Base-by-base conservation (phyloP, 768 basidiomycete genomes). In the Termitomyces sp. region DNA sequence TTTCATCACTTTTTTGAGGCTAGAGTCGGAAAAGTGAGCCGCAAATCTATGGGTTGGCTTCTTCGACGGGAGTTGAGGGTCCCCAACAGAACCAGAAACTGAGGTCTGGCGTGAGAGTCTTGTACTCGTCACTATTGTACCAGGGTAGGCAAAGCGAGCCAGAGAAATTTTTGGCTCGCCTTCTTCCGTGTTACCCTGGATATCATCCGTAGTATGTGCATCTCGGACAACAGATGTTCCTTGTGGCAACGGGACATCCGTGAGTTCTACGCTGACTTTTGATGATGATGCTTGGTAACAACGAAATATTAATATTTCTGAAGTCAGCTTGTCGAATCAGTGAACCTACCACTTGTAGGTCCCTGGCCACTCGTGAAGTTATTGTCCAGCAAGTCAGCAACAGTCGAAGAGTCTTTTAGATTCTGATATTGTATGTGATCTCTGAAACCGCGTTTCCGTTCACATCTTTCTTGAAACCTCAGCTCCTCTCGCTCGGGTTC, bases 401-500 rank as follows among this genome's bases (percentile, higher is more conserved):
- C 63, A 18, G 51, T 53, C 14, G 24, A 45, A 10, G 54, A 12
- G 18, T 24, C 33, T 35, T 42, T 47, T 3, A 38, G 5, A 8
- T 18, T 47, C 30, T 33, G 49, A 26, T 28, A 24, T 4, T 26
- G n/a, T 32, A 20, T 38, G 16, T 13, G 4, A 20, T 54, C 49
- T 24, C 38, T 46, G 33, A 42, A 26, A 48, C 40, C 45, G 50
- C 46, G 44, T 57, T 55, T 49, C 10, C 48, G 56, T 60, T 59
- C 50, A 18, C 40, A 42, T 43, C 44, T 58, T 53, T 68, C 67
- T 51, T 65, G 59, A 35, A 56, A 59, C 54, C 68, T 73, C 40
- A 64, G 49, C 61, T 70, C 72, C 62, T 82, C 79, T 57, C 86
- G 75, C 67, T 90, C 88, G 20, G 86, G 87, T 68, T 89, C 88